Evolutionary conservation across 306 rosid species (phyloP), one percentile per base, ranked within the genome.

Genomic region (Hippophae rhamnoides): DNA sequence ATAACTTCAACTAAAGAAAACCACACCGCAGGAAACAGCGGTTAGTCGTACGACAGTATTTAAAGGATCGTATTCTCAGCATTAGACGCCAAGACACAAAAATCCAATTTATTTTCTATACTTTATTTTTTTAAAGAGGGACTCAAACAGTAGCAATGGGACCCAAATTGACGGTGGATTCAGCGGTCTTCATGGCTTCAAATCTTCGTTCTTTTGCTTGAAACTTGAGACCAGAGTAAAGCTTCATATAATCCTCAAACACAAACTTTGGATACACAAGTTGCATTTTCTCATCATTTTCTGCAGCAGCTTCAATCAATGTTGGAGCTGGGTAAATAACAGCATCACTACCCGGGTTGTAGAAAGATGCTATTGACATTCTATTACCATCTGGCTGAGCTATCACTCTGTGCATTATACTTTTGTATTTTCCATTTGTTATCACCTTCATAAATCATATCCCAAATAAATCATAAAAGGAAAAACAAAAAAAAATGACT

Each of bases 191-290:
- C 90, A 93, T 86, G 49, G 85, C 94, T 77, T 93, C 95, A 66
- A 93, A 93, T 56, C 99, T 88, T 47, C 97, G 97, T 51, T 93
- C 97, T 57, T 93, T 93, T n/a, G 81, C 99, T 63, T 93, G 85
- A 68, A 93, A 93, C 63, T 93, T 93, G 14, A 88, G 71, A 11
- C 94, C 95, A 13, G 81, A 62, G 47, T 93, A 88, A 60, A 86
- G 94, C 77, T 88, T 88, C 99, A 93, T 93, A 85, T 88, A 93
- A 68, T 93, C 99, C 25, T 93, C 85, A 67, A 93, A 93, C 51
- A 93, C 84, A 54, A 93, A 93, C 55, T 88, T 93, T 5, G 99
- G 99, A 76, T 93, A 93, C 6, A 66, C 59, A 31, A 31, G 3
- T 11, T 79, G 78, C 67, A 45, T 57, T 50, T 78, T 60, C 25